Percentiles rank a stretch among this genome's conserved stretches.
phyloP scores from a whole-genome alignment of 495 filamentous ascomycete genomes.

The Bathelium albidoporum region DNA sequence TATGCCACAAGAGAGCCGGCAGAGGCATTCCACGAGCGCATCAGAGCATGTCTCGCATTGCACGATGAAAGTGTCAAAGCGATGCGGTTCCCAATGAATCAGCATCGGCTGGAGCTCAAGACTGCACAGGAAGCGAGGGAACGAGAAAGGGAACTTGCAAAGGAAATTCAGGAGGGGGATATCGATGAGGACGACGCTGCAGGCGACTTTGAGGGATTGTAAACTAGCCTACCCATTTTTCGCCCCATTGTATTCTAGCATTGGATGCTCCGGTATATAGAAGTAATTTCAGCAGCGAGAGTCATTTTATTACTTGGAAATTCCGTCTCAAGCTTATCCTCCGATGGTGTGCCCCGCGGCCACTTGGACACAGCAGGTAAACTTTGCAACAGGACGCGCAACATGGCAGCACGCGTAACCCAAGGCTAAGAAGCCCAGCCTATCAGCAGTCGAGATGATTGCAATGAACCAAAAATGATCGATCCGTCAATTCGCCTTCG shows the following conservation, averaged over 20 bases:
- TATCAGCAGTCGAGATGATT: too few species aligned
- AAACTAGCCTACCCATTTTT: constrained; percentile 26
- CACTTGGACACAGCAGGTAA: not conserved
- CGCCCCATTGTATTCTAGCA: not conserved
- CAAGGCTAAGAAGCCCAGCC: too few species aligned
- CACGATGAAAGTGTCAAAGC: constrained; percentile 99
- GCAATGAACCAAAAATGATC: constrained; percentile 24
- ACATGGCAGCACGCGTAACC: not conserved
- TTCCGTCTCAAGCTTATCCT: not conserved
- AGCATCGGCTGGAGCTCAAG: constrained; percentile 93
- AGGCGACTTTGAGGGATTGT: constrained; percentile 95
- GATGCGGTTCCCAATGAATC: constrained; percentile 99
- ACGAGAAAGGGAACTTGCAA: constrained; percentile 89
- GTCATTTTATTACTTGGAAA: not conserved
- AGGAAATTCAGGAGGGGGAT: constrained; percentile 98
- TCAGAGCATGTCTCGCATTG: constrained; percentile 75
- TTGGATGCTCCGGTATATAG: not conserved
- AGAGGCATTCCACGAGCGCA: constrained; percentile 94
- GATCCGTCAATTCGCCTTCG: constrained; percentile 30
- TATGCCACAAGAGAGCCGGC: constrained; percentile 93
- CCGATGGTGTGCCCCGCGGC: not conserved
- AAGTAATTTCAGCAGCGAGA: not conserved
- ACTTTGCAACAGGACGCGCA: not conserved
- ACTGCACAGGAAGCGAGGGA: constrained; percentile 96
- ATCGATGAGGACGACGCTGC: constrained; percentile 95